Evolutionary conservation across 1,284 basidiomycete species (phyloP), one percentile per base, ranked within the genome.

Genomic region (Mycena sp.): DNA sequence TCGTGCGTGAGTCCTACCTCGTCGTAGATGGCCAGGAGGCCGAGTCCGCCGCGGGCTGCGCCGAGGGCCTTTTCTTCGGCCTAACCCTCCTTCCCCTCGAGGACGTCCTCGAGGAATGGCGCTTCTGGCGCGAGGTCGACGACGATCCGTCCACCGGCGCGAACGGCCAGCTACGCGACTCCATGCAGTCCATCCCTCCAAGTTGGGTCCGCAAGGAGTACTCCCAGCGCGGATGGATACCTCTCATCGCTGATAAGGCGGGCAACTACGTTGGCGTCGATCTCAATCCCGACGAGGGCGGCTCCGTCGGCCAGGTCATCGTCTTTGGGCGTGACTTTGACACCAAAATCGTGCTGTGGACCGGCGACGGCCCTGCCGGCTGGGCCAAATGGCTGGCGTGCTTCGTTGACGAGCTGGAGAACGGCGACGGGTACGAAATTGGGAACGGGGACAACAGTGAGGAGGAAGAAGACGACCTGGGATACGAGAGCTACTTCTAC

Each of bases 241-340:
- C 97, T 14, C 90, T 99, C 65, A 86, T 98, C 60, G 91, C 91
- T 41, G 97, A 99, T 79, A 93, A 93, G 69, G 90, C 89, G 19
- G 98, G 97, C 26, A 99, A 99, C 79, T 99, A 99, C 75, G 87
- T 99, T 65, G 97, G 97, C 55, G 86, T 99, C 51, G 97, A 99
- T 77, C 85, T 99, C 64, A 95, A 91, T 76, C 97, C 97, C 5
- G 93, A 80, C 21, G 87, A 90, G 66, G 77, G 79, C 41, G 97
- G 96, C 49, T 77, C 87, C 2, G 83, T 87, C 52, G 98, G 97
- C 4, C 97, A 99, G 76, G 96, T 98, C 53, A 99, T 99, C 67
- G 90, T 99, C 50, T 99, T 99, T 77, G 97, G 97, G 14, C 87
- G 97, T 55, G 97, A 99, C 75, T 98, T 99, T 77, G 97, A 99